Base-by-base conservation (phyloP, 2,329 filamentous ascomycete species). In the Talaromyces piceae region DNA sequence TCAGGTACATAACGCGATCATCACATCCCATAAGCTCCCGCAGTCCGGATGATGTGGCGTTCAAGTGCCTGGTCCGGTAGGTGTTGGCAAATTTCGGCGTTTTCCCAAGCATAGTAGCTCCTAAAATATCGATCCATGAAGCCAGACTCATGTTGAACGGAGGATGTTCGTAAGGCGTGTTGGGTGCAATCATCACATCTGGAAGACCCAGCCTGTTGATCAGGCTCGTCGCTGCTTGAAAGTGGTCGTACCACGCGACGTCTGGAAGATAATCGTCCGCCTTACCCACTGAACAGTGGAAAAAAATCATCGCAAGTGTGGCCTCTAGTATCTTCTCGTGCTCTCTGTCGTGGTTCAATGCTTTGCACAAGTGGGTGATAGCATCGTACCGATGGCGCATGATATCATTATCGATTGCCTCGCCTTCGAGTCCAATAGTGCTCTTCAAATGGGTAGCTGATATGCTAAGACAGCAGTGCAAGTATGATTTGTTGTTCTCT, bases 21-120 rank as follows among this genome's bases (percentile, higher is more conserved):
- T 97, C 91, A 69, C 93, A 97, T 59, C 93, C 93, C 91, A 97
- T 97, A 47, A 97, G 80, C 73, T 95, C 90, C 49, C 86, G 84
- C 31, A 98, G 79, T 9, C 93, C 93, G 8, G 88, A 87, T 2
- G 74, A 72, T 5, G 77, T 72, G 22, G 75, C 73, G 45, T 69
- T 73, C 47, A 95, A 80, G 68, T 95, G 88, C 77, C 96, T 95
- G 68, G 93, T 86, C 46, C 93, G 85, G 73, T 97, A 98, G n/a
- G 87, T 88, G 73, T 96, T 88, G 4, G 93, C 90, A 64, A 96
- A 97, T 7, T 82, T 81, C 6, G 93, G 93, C 8, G 89, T 86
- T 51, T 83, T 81, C 28, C 91, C 91, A 56, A 87, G 80, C 84
- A 98, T 95, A 8, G 91, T 95, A 2, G 91, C 85, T 56, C 93